These are phyloP conservation scores for Erysimum pusillum DNA, from an alignment of 441 rosid genomes.

Conservation along the genomic window DNA sequence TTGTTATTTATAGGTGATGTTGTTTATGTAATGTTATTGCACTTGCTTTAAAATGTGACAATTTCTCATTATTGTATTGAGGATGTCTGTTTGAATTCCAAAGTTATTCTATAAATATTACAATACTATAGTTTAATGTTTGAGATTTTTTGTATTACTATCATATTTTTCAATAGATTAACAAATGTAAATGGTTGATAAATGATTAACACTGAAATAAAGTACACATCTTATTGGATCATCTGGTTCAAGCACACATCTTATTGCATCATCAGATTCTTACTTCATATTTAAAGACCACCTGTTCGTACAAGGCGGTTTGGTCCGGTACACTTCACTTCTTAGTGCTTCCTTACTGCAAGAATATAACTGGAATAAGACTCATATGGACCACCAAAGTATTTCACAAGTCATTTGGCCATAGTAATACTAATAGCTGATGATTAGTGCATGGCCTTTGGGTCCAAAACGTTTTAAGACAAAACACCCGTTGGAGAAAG, in stretches of 20 bases:
- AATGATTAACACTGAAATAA: constrained; percentile 16
- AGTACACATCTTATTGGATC: constrained; percentile 13
- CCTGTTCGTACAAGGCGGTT: not conserved
- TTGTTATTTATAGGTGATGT: constrained; percentile 34
- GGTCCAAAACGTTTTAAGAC: not conserved
- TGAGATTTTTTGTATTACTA: constrained; percentile 7
- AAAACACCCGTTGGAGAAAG: not conserved
- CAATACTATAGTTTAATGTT: not conserved
- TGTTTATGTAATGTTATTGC: constrained; percentile 34
- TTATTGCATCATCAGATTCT: constrained; percentile 31
- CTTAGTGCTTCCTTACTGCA: constrained; percentile 43
- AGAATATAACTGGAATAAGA: constrained; percentile 1
- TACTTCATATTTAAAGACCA: constrained; percentile 24
- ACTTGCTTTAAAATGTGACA: constrained; percentile 27
- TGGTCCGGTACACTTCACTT: constrained; percentile 10
- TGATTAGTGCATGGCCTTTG: not conserved
- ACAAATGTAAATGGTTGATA: not conserved
- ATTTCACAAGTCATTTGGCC: not conserved
- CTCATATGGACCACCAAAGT: not conserved
- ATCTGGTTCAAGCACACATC: constrained; percentile 4
- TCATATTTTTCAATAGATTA: not conserved
- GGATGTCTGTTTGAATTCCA: constrained; percentile 5
- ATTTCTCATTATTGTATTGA: constrained; percentile 10
- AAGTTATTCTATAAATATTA: not conserved
- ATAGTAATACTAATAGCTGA: not conserved